Evolutionary conservation across 768 basidiomycete species (phyloP).

Genomic region (Tulasnella sp.): DNA sequence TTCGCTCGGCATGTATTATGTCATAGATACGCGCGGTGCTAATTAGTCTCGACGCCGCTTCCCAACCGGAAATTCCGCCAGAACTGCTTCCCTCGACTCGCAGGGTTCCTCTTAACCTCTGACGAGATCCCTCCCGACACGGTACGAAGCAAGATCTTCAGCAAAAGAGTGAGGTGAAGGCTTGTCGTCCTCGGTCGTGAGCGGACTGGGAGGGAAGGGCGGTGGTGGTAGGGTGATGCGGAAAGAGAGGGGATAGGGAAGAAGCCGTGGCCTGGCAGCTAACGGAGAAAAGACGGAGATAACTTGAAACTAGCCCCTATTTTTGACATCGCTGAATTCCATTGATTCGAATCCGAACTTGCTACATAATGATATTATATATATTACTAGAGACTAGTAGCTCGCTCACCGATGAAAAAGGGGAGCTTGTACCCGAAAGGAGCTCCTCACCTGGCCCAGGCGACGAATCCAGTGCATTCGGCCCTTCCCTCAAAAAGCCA

Average conservation of each 20-base stretch:
- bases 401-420: too few species aligned
- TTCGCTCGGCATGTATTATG: neutral
- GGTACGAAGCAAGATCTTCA: too few species aligned
- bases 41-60: neutral
- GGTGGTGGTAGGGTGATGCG: neutral
- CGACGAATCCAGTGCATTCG: neutral
- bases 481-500: neutral
- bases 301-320: neutral
- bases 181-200: neutral
- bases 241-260: neutral
- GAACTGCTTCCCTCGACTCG: constrained; percentile 21
- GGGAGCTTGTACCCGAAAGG: too few species aligned
- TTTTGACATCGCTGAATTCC: neutral
- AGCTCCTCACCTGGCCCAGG: neutral
- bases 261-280: neutral
- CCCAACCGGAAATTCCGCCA: constrained; percentile 23
- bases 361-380: too few species aligned
- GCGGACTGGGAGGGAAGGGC: neutral
- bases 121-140: constrained; percentile 26
- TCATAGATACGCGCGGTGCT: too few species aligned
- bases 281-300: neutral
- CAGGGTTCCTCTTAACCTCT: constrained; percentile 27
- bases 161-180: too few species aligned
- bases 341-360: too few species aligned
- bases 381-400: too few species aligned